phyloP scores from a whole-genome alignment of 257 asterid genomes.

The Mitragyna speciosa region DNA sequence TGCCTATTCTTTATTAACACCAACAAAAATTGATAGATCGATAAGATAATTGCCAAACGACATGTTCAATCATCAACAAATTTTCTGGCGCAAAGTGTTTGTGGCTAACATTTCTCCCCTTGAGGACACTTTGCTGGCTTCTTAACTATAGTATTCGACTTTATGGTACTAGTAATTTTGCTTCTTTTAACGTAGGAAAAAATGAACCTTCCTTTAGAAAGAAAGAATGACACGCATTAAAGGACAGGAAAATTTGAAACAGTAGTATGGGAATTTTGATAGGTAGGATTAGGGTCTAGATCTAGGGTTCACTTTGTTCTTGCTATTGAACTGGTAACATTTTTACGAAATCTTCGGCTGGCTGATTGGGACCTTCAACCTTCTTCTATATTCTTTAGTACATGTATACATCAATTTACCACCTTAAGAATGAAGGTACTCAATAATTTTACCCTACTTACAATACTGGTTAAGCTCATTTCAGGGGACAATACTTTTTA shows the following conservation, averaged over 20 bases:
- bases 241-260: not conserved
- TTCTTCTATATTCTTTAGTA: conserved; percentile 23
- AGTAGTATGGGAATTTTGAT: not conserved
- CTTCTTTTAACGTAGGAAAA: not conserved
- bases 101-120: conserved; percentile 22
- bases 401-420: conserved; percentile 23
- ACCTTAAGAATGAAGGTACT: conserved; percentile 19
- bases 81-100: conserved; percentile 29
- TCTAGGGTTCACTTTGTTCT: conserved; percentile 8
- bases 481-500: conserved; percentile 3
- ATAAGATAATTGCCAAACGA: conserved; percentile 23
- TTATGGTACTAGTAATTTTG: conserved; percentile 17
- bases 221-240: not conserved
- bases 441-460: conserved; percentile 33
- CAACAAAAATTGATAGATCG: conserved; percentile 17
- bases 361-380: conserved; percentile 36
- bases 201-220: not conserved
- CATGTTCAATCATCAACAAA: conserved; percentile 36
- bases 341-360: conserved; percentile 15
- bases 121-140: conserved; percentile 18
- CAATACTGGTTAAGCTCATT: conserved; percentile 24
- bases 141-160: conserved; percentile 10
- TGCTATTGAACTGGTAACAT: conserved; percentile 4
- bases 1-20: not conserved
- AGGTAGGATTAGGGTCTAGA: not conserved